These are phyloP conservation scores for Diaporthe longicolla DNA, from an alignment of 2,329 filamentous ascomycete genomes.

Conservation along the genomic window DNA sequence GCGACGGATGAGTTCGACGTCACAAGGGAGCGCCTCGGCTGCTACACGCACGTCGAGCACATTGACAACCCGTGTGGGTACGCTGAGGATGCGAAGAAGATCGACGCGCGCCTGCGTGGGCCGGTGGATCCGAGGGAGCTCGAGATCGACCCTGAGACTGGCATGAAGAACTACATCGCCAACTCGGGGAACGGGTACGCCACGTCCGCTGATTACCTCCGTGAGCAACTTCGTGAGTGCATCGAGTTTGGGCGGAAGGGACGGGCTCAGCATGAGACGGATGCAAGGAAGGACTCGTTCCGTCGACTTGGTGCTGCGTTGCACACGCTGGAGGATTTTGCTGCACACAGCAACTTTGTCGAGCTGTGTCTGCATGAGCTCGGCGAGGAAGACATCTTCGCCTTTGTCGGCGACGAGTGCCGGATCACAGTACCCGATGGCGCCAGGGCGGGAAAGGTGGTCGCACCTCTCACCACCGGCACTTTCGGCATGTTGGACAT, in stretches of 20 bases:
- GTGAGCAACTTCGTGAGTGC: conserved; percentile 46
- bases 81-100: conserved; percentile 47
- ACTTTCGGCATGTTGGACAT: conserved; percentile 62
- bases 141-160: conserved; percentile 49
- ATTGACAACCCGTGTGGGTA: conserved; percentile 63
- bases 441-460: conserved; percentile 53
- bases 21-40: conserved; percentile 64
- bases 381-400: conserved; percentile 64
- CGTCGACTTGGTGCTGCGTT: conserved; percentile 63
- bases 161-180: conserved; percentile 53
- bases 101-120: conserved; percentile 49
- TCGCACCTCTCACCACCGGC: conserved; percentile 67
- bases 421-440: conserved; percentile 48
- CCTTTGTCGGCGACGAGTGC: conserved; percentile 62
- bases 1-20: conserved; percentile 70
- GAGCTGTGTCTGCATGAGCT: conserved; percentile 66
- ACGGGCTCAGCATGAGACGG: conserved; percentile 42
- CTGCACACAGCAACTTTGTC: conserved; percentile 68
- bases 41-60: conserved; percentile 66
- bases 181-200: conserved; percentile 48
- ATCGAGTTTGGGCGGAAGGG: conserved; percentile 48
- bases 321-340: conserved; percentile 68
- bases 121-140: conserved; percentile 50
- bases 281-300: conserved; percentile 46
- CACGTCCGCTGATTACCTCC: conserved; percentile 51